A percentile compares a stretch with the other conserved stretches of the same genome.
Evolutionary conservation across 139 green algal genomes (phyloP).

Genomic region (Spirogloea muscicola): DNA sequence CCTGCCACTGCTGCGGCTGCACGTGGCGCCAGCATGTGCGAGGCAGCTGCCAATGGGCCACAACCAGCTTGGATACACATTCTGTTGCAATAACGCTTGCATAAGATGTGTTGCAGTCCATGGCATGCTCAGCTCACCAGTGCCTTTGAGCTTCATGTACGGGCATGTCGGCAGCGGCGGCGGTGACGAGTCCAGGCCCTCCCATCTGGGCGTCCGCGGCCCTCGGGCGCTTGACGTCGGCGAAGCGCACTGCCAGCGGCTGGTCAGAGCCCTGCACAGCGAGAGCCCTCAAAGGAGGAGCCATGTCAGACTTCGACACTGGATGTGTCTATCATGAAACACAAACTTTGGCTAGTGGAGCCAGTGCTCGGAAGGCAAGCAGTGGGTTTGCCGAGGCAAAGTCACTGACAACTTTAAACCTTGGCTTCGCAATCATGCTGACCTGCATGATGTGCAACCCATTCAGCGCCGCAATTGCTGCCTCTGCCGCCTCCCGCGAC

Average conservation of each 20-base stretch:
- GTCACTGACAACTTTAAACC: neutral
- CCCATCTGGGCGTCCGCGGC: conserved; percentile 3
- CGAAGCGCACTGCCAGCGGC: conserved; percentile 24
- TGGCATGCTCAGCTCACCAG: too few relatives aligned
- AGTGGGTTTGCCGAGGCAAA: neutral
- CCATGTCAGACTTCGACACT: neutral
- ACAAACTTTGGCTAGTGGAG: neutral
- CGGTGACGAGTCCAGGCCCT: too few relatives aligned
- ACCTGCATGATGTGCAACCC: conserved; percentile 38
- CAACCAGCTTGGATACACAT: too few relatives aligned
- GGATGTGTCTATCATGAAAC: too few relatives aligned
- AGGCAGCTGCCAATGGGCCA: too few relatives aligned
- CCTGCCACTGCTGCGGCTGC: too few relatives aligned
- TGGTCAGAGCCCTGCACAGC: conserved; percentile 24
- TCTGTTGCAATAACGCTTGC: too few relatives aligned
- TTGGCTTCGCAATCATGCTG: neutral
- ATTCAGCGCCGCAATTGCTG: conserved; percentile 30
- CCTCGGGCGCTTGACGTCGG: conserved; percentile 19
- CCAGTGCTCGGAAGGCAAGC: neutral
- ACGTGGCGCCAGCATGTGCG: too few relatives aligned
- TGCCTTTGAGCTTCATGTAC: too few relatives aligned
- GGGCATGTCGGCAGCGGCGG: too few relatives aligned
- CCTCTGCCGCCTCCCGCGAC: conserved; percentile 22
- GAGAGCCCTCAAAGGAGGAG: neutral
- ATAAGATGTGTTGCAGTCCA: too few relatives aligned